Evolutionary conservation across 2,329 filamentous ascomycete species (phyloP), one percentile per base, ranked within the genome.

Genomic region (Scytalidium sp.): DNA sequence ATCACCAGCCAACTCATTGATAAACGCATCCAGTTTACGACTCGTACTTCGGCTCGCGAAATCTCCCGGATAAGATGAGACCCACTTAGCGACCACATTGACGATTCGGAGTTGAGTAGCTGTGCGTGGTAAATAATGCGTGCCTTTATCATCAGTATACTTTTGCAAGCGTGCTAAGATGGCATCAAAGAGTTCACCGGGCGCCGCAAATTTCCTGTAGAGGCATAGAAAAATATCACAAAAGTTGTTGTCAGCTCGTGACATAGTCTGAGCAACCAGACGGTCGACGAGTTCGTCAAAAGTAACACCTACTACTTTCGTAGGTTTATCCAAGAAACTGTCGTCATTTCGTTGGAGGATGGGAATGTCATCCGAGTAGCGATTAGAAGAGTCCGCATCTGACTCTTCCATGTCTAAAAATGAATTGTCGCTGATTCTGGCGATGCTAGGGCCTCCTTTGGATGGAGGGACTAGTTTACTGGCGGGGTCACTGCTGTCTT

Each of bases 131-230:
- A 97, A 79, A 55, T 88, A 85, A 55, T 84, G 80, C 1, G 84
- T 78, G 9, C 77, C 75, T 56, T 80, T 84, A 52, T 88, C 84
- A 41, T 84, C 81, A 60, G 84, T 83, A 20, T 88, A 73, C 15
- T 74, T 76, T 56, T 96, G 87, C 52, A 96, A 83, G 36, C 88
- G 84, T 50, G 85, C 78, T 39, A 96, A 75, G 41, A 97, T 87
- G 7, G 89, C 84, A 39, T 84, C 80, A 46, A 97, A 83, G 3
- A 99, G 77, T 56, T 87, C 80, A 9, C 81, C 79, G 0, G 94
- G 94, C 2, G 92, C 83, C 3, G 90, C 88, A 65, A 99, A 97
- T 67, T 94, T 95, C 54, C 94, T 87, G 69, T 97, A 97, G 13
- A 97, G 75, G 56, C 93, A 96, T 23, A 97, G 76, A 62, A 97